Percentiles rank a stretch among this genome's conserved stretches.
phyloP scores from a whole-genome alignment of 805 yeast species.

The Kregervanrija pseudodelftensis region DNA sequence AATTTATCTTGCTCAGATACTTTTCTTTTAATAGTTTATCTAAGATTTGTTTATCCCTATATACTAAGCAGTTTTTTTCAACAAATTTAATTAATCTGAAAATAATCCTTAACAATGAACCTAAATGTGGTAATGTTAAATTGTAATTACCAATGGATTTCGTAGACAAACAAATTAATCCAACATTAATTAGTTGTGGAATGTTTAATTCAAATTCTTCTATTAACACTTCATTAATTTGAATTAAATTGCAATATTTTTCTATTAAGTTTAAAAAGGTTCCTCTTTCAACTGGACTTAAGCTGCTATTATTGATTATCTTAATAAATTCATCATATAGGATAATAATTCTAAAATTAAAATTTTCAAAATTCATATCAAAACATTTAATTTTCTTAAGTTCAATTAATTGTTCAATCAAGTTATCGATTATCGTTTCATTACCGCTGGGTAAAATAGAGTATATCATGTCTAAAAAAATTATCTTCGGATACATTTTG shows the following conservation, averaged over 20 bases:
- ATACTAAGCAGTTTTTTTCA: constrained; percentile 30
- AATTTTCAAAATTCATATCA: constrained; percentile 3
- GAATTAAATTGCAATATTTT: background rate
- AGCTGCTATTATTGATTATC: background rate
- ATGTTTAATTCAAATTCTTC: background rate
- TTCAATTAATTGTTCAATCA: no score
- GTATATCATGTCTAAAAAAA: no score
- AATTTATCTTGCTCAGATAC: constrained; percentile 40
- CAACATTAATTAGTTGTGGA: constrained; percentile 1
- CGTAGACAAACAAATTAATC: constrained; percentile 4
- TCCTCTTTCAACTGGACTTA: background rate
- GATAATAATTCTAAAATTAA: constrained; percentile 1
- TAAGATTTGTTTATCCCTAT: constrained; percentile 35
- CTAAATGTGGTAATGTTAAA: constrained; percentile 7
- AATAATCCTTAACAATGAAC: constrained; percentile 5
- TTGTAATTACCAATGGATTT: constrained; percentile 1
- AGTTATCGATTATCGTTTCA: no score
- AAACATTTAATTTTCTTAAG: background rate
- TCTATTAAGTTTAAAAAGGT: background rate
- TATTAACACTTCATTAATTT: background rate
- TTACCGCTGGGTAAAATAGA: no score
- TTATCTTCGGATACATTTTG: no score
- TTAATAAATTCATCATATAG: background rate
- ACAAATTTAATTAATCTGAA: constrained; percentile 29
- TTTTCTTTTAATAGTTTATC: constrained; percentile 35